These are phyloP conservation scores for Pulveroboletus sp. DNA, from an alignment of 768 basidiomycete species.

Conservation along the genomic window DNA sequence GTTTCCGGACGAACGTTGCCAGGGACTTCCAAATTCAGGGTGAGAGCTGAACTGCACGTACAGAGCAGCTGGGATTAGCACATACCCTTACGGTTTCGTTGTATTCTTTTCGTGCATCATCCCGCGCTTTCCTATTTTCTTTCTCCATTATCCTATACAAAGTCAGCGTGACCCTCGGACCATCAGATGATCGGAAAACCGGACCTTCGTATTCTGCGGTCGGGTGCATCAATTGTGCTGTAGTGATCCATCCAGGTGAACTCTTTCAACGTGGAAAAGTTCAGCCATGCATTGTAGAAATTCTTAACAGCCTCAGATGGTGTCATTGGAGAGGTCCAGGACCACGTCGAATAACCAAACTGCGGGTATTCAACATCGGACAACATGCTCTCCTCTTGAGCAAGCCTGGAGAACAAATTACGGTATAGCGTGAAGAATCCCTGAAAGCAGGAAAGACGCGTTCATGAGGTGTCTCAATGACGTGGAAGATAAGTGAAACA, in stretches of 20 bases:
- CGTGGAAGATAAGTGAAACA: slow-evolving; percentile 17
- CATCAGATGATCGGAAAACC: slow-evolving; percentile 7
- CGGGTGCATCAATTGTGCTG: slow-evolving; percentile 80
- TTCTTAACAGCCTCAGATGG: slow-evolving; percentile 50
- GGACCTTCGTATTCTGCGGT: slow-evolving; percentile 76
- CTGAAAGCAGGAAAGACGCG: slow-evolving; percentile 35
- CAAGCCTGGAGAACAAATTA: slow-evolving; percentile 78
- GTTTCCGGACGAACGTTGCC: slow-evolving; percentile 72
- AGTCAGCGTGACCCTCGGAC: not conserved
- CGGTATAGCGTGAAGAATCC: slow-evolving; percentile 88
- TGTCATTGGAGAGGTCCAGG: slow-evolving; percentile 53
- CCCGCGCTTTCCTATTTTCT: slow-evolving; percentile 90
- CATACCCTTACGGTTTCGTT: slow-evolving; percentile 85
- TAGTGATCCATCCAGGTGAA: slow-evolving; percentile 87
- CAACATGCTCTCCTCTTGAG: slow-evolving; percentile 62
- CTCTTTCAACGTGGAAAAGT: slow-evolving; percentile 82
- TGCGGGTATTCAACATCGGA: slow-evolving; percentile 60
- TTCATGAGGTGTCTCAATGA: not conserved
- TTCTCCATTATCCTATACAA: slow-evolving; percentile 78
- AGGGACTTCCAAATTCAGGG: slow-evolving; percentile 47
- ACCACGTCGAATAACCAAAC: slow-evolving; percentile 77
- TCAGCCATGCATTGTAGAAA: slow-evolving; percentile 86
- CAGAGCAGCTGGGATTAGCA: not conserved
- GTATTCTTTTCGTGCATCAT: slow-evolving; percentile 85
- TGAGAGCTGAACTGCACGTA: not conserved